Percentiles rank a stretch among this genome's conserved stretches.
phyloP scores from a whole-genome alignment of 345 rosid genomes.

The Angophora floribunda region DNA sequence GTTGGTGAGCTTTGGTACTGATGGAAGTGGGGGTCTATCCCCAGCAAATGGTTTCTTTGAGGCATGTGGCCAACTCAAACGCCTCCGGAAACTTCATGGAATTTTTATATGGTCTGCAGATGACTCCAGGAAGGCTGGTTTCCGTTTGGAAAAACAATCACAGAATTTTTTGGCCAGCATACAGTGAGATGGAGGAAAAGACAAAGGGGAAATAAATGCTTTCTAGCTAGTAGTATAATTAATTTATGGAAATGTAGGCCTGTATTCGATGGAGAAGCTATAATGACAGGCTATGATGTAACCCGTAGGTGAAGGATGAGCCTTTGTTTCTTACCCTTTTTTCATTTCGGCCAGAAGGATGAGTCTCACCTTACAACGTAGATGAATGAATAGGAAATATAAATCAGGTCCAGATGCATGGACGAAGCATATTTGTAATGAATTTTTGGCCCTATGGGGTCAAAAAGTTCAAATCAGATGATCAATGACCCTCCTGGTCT shows the following conservation, averaged over 20 bases:
- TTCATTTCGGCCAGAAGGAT: background rate
- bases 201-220: background rate
- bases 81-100: conserved; percentile 30
- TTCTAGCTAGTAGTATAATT: background rate
- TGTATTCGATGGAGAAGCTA: background rate
- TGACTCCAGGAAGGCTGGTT: conserved; percentile 38
- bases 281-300: background rate
- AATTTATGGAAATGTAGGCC: background rate
- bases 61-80: conserved; percentile 25
- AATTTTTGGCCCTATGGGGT: background rate
- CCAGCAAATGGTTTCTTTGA: conserved; percentile 34
- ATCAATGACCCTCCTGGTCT: background rate
- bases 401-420: background rate
- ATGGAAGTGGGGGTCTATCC: conserved; percentile 31
- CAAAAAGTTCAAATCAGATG: background rate
- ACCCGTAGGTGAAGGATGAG: background rate
- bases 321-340: background rate
- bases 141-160: conserved; percentile 23
- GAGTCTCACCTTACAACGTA: background rate
- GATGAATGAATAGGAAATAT: background rate
- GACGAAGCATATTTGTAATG: background rate
- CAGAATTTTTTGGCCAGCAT: conserved; percentile 17
- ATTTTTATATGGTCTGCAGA: conserved; percentile 55
- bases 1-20: conserved; percentile 36
- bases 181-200: background rate